Percentiles rank a stretch among this genome's conserved stretches.
Evolutionary conservation across 768 basidiomycete species (phyloP).

Genomic region (Mycena sanguinolenta): DNA sequence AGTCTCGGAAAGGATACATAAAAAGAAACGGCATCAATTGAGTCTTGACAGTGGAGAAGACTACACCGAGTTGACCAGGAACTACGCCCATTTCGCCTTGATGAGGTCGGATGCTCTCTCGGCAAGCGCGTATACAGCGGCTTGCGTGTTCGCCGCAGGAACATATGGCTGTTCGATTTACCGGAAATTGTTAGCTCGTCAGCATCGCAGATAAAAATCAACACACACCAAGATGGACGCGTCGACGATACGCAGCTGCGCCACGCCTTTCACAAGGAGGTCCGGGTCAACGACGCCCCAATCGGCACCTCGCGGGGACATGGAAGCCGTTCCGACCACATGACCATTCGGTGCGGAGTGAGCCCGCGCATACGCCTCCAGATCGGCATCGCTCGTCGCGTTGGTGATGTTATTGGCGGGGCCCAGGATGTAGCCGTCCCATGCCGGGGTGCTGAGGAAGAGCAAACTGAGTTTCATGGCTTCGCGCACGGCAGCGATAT

Average conservation of each 20-base stretch:
- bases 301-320: constrained; percentile 26
- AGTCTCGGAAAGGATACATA: too few relatives aligned
- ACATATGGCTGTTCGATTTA: too few relatives aligned
- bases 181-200: too few relatives aligned
- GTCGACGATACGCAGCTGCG: neutral
- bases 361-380: constrained; percentile 9
- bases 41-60: too few relatives aligned
- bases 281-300: constrained; percentile 32
- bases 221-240: too few relatives aligned
- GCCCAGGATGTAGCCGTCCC: constrained; percentile 42
- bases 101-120: too few relatives aligned
- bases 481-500: constrained; percentile 39
- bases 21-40: too few relatives aligned
- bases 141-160: too few relatives aligned
- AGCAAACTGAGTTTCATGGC: constrained; percentile 41
- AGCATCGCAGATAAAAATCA: too few relatives aligned
- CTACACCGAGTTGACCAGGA: too few relatives aligned
- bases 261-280: neutral
- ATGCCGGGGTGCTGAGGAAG: constrained; percentile 42
- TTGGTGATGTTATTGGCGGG: neutral
- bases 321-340: constrained; percentile 25
- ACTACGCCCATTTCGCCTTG: too few relatives aligned
- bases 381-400: constrained; percentile 9
- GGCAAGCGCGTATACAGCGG: too few relatives aligned
- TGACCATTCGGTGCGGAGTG: constrained; percentile 17